These are phyloP conservation scores for Anthracocystis walkeri DNA, from an alignment of 1,284 basidiomycete genomes.

Conservation along the genomic window DNA sequence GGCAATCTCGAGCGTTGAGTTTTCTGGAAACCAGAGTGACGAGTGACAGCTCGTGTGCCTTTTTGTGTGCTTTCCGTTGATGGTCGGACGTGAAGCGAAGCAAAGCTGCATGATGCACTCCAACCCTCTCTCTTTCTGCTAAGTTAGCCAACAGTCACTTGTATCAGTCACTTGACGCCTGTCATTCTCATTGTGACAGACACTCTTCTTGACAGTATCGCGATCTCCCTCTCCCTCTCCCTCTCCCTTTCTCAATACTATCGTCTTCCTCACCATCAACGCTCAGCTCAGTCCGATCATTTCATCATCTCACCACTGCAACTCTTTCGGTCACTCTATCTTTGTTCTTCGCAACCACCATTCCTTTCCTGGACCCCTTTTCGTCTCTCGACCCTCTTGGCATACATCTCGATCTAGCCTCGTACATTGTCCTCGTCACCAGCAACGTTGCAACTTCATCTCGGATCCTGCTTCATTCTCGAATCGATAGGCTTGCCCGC, in stretches of 20 bases:
- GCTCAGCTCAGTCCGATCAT: background rate
- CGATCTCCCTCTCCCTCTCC: constrained; percentile 2
- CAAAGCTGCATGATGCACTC: constrained; percentile 7
- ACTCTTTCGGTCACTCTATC: background rate
- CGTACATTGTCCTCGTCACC: background rate
- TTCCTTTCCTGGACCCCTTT: background rate
- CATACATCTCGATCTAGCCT: background rate
- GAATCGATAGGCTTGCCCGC: background rate
- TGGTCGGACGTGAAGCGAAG: background rate
- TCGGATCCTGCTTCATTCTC: background rate
- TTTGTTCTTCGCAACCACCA: background rate
- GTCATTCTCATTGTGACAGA: background rate
- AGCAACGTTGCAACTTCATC: background rate
- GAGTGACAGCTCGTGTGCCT: constrained; percentile 13
- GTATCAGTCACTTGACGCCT: constrained; percentile 2
- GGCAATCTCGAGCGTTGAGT: background rate
- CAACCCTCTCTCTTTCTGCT: constrained; percentile 4
- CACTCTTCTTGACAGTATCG: constrained; percentile 9
- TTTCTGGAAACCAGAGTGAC: constrained; percentile 3
- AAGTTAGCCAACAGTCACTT: background rate
- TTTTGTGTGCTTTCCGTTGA: background rate
- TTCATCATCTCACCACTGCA: background rate
- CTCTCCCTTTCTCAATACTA: background rate
- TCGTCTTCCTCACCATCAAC: constrained; percentile 5
- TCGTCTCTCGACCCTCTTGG: background rate